Conservation (phyloP, 306 rosid species). For the Vicia villosa region DNA sequence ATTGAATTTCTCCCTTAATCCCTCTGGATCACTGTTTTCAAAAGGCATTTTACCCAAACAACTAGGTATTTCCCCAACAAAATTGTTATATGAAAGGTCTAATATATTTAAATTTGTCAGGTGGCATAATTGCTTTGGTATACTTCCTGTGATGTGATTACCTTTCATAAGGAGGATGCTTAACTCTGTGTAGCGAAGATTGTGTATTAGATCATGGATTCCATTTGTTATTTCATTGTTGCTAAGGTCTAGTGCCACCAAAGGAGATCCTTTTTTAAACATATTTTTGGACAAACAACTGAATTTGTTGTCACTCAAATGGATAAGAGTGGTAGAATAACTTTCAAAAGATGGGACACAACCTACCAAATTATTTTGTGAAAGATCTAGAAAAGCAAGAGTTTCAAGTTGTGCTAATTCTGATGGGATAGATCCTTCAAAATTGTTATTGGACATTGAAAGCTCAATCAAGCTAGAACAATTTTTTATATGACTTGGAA, state of each 20-base stretch:
- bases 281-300: constrained; percentile 16
- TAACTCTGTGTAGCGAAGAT: not conserved
- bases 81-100: not conserved
- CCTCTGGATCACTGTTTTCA: not conserved
- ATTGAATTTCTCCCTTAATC: not conserved
- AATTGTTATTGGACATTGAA: constrained; percentile 22
- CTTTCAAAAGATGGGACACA: constrained; percentile 8
- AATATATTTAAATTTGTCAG: not conserved
- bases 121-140: constrained; percentile 28
- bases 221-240: constrained; percentile 7
- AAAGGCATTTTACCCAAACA: constrained; percentile 30
- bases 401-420: not conserved
- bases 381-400: constrained; percentile 14
- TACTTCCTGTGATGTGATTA: constrained; percentile 9
- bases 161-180: constrained; percentile 14
- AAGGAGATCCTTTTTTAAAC: not conserved
- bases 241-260: constrained; percentile 21
- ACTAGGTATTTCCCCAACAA: constrained; percentile 14
- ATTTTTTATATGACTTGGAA: not conserved
- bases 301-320: constrained; percentile 9
- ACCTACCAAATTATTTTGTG: constrained; percentile 1
- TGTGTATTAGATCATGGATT: constrained; percentile 2
- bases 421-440: constrained; percentile 30
- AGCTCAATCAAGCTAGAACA: not conserved
- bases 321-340: not conserved